phyloP scores from a whole-genome alignment of 495 filamentous ascomycete species.

The Articulospora tetracladia region DNA sequence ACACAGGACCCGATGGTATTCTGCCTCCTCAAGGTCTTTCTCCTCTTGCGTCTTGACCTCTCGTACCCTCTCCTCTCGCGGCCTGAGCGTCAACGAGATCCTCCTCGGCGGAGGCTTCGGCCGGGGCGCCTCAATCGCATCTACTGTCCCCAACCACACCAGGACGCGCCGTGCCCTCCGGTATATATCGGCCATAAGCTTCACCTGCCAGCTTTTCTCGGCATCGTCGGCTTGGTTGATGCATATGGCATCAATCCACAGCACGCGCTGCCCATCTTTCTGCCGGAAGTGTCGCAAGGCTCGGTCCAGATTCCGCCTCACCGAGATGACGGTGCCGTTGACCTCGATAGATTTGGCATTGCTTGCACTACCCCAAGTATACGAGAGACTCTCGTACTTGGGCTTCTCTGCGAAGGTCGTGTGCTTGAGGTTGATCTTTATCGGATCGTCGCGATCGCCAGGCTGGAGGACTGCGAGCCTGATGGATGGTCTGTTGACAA shows the following conservation, averaged over 20 bases:
- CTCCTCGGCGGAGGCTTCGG: background rate
- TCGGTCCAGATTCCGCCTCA: slow-evolving; percentile 6
- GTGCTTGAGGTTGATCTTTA: slow-evolving; percentile 9
- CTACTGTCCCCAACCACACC: slow-evolving; percentile 6
- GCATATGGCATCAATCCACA: slow-evolving; percentile 16
- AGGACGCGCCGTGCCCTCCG: background rate
- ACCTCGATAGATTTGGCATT: slow-evolving; percentile 4
- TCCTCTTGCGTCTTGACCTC: background rate
- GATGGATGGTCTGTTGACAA: slow-evolving; percentile 8
- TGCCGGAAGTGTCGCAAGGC: slow-evolving; percentile 12
- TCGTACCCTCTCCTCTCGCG: no score
- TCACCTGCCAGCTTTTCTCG: slow-evolving; percentile 9
- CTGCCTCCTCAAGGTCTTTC: slow-evolving; percentile 5
- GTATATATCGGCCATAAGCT: slow-evolving; percentile 14
- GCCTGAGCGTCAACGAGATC: slow-evolving; percentile 4
- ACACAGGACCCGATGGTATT: slow-evolving; percentile 1
- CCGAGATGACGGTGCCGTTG: background rate
- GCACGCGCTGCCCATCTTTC: background rate
- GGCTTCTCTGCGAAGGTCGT: slow-evolving; percentile 10
- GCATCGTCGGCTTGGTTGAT: slow-evolving; percentile 7
- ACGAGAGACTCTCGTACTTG: slow-evolving; percentile 10
- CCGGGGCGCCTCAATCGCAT: slow-evolving; percentile 4
- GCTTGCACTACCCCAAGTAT: slow-evolving; percentile 5
- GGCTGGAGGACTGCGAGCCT: slow-evolving; percentile 8
- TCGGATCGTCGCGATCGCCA: background rate